Evolutionary conservation across 495 filamentous ascomycete species (phyloP).

Genomic region (Glutinoglossum americanum): DNA sequence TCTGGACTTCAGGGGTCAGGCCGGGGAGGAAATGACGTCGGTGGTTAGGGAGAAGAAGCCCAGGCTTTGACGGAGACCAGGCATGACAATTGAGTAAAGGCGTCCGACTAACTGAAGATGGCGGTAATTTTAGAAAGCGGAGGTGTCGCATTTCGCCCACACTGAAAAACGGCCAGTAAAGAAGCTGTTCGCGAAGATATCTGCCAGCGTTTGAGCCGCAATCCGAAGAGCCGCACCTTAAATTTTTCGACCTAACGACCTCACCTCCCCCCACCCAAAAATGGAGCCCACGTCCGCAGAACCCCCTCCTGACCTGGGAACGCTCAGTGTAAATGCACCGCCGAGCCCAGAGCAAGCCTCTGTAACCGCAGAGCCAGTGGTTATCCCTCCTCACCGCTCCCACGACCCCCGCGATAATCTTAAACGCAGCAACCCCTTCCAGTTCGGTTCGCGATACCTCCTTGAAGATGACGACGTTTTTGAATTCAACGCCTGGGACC

Average conservation of each 20-base stretch:
- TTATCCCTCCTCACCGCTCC: constrained; percentile 24
- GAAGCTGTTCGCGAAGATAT: too few relatives aligned
- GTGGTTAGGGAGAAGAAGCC: constrained; percentile 18
- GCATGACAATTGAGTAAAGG: neutral
- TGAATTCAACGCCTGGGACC: constrained; percentile 97
- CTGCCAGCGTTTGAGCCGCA: too few relatives aligned
- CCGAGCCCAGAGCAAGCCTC: neutral
- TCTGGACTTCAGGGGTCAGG: constrained; percentile 20
- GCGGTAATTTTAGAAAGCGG: neutral
- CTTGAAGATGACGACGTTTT: constrained; percentile 67
- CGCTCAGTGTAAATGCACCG: neutral
- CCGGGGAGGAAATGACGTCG: constrained; percentile 14
- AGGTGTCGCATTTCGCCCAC: neutral
- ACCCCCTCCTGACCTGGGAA: neutral
- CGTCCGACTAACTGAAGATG: constrained; percentile 6
- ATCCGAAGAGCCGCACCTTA: neutral
- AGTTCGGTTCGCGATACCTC: constrained; percentile 79
- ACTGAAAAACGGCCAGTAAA: neutral
- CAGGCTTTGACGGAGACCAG: constrained; percentile 6
- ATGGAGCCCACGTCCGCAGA: neutral
- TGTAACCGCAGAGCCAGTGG: constrained; percentile 4
- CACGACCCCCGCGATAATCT: constrained; percentile 36
- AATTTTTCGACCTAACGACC: neutral
- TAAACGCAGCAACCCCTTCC: constrained; percentile 80
- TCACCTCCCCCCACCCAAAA: neutral